A percentile compares a stretch with the other conserved stretches of the same genome.
Evolutionary conservation across 2,329 filamentous ascomycete species (phyloP).

Genomic region (Paecilomyces fulvus): DNA sequence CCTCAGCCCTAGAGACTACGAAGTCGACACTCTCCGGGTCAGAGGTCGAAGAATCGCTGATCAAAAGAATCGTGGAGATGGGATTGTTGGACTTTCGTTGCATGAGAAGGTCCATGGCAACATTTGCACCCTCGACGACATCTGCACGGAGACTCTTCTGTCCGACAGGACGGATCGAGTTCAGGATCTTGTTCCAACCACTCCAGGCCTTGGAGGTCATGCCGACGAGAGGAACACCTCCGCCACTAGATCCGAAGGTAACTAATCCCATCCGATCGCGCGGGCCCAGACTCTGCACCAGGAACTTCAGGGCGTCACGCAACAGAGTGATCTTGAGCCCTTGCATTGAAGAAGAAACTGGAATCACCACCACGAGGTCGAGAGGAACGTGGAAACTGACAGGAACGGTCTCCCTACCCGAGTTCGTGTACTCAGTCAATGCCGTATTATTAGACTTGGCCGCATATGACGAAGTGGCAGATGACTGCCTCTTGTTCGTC

Average conservation of each 20-base stretch:
- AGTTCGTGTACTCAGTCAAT: constrained; percentile 82
- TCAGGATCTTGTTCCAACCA: constrained; percentile 79
- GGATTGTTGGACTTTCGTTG: constrained; percentile 94
- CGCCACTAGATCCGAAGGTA: constrained; percentile 89
- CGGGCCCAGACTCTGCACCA: constrained; percentile 82
- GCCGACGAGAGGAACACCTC: constrained; percentile 89
- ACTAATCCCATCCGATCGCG: constrained; percentile 95
- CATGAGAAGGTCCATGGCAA: constrained; percentile 98
- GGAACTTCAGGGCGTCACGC: constrained; percentile 82
- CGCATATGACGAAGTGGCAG: constrained; percentile 71
- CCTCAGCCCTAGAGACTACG: constrained; percentile 90
- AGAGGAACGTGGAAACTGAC: constrained; percentile 74
- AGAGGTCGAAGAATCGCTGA: constrained; percentile 92
- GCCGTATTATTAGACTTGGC: constrained; percentile 78
- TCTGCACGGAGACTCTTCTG: constrained; percentile 96
- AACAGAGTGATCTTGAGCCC: constrained; percentile 96
- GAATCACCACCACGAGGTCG: constrained; percentile 92
- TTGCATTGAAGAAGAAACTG: constrained; percentile 97
- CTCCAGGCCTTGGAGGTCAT: constrained; percentile 95
- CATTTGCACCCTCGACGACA: constrained; percentile 93
- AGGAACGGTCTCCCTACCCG: constrained; percentile 41
- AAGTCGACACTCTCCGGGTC: constrained; percentile 96
- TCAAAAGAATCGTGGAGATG: constrained; percentile 88
- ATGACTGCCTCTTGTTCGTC: constrained; percentile 62
- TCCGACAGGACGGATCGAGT: constrained; percentile 83